Percentiles rank a stretch among this genome's conserved stretches.
These are phyloP conservation scores for Aspergillus baeticus DNA, from an alignment of 495 filamentous ascomycete species.

Conservation along the genomic window DNA sequence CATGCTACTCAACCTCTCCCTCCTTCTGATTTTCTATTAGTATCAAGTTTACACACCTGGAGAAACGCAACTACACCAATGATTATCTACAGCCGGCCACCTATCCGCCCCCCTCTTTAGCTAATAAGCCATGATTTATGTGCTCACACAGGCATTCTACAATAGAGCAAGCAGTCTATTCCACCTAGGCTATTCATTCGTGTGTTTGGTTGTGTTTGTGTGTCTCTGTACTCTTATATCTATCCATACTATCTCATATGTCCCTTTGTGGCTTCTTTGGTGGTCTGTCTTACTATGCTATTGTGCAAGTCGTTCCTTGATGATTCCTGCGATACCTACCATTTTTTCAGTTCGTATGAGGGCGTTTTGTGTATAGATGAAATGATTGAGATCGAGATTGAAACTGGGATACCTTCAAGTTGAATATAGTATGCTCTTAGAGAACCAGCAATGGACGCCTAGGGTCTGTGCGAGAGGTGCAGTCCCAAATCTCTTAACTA, in stretches of 20 bases:
- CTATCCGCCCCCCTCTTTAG: constrained; percentile 4
- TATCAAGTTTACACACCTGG: not conserved
- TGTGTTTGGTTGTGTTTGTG: not conserved
- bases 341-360: not conserved
- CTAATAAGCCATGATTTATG: not conserved
- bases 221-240: constrained; percentile 4
- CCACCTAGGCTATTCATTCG: not conserved
- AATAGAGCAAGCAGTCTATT: not conserved
- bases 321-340: constrained; percentile 8
- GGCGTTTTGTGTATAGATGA: constrained; percentile 9
- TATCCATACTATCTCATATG: constrained; percentile 8
- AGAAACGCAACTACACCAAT: not conserved
- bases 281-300: not conserved
- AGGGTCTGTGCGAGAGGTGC: not conserved
- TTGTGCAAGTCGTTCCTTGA: constrained; percentile 1
- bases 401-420: not conserved
- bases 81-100: not conserved
- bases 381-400: not conserved
- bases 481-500: too few relatives aligned
- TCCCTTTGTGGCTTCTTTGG: constrained; percentile 6
- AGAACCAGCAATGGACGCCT: too few relatives aligned
- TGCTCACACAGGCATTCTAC: not conserved
- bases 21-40: constrained; percentile 1
- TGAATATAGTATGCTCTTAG: not conserved
- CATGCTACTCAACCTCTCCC: not conserved